Percentiles rank a stretch among this genome's conserved stretches.
These are phyloP conservation scores for Pulveroboletus sp. DNA, from an alignment of 768 basidiomycete species.

Conservation along the genomic window DNA sequence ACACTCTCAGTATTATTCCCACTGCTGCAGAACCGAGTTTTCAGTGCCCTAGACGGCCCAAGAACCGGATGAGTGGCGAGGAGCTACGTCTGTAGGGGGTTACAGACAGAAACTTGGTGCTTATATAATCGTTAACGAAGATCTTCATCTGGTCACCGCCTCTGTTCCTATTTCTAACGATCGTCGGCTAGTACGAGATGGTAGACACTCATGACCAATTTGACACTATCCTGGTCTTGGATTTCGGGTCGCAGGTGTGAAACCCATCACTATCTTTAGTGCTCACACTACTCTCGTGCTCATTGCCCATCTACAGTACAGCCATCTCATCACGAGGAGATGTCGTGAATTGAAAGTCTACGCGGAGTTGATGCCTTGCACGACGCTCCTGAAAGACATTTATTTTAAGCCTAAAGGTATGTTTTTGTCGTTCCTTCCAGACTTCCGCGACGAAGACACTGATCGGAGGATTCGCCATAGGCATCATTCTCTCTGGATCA, in stretches of 20 bases:
- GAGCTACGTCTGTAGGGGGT: too few species aligned
- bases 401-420: conserved; percentile 92
- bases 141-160: too few species aligned
- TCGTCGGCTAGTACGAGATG: conserved; percentile 37
- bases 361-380: conserved; percentile 96
- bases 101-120: too few species aligned
- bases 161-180: background rate
- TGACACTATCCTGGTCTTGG: conserved; percentile 92
- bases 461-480: conserved; percentile 32
- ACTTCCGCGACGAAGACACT: background rate
- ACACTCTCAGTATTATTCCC: too few species aligned
- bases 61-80: too few species aligned
- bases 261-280: conserved; percentile 3
- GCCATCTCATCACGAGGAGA: conserved; percentile 94
- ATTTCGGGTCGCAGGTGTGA: conserved; percentile 93
- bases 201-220: conserved; percentile 92
- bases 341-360: conserved; percentile 98
- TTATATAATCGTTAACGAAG: too few species aligned
- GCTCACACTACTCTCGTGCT: conserved; percentile 3
- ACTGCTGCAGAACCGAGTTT: too few species aligned
- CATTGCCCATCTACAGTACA: conserved; percentile 55
- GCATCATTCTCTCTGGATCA: conserved; percentile 95
- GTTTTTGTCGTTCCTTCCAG: background rate
- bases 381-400: conserved; percentile 80
- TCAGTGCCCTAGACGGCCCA: too few species aligned